Base-by-base conservation (phyloP, 75 land plant genomes). In the Sequoiadendron giganteum region DNA sequence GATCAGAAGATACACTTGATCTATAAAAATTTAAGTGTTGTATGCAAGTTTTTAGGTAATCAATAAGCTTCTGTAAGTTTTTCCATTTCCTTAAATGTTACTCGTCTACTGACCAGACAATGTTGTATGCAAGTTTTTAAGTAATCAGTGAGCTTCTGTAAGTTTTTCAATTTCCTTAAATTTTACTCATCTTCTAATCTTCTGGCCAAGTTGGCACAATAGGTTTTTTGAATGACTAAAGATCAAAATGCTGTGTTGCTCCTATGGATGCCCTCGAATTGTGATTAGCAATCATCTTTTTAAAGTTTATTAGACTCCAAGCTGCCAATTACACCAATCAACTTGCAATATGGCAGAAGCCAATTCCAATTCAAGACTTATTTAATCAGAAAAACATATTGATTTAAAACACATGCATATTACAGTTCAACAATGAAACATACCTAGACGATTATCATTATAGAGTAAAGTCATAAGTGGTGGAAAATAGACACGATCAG, bases 401-500 rank as follows among this genome's bases (percentile, higher is more conserved):
- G 55, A 13, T 52, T 52, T 52, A 52, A 52, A 52, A 52, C 15
- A 52, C 14, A 52, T 52, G 2, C 48, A 45, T 45, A 45, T 7
- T 45, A 45, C 43, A 43, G 10, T 19, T 36, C 16, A 82, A 13
- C 32, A 45, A 5, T 5, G 32, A 45, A 82, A 47, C 90, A 40
- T 79, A 90, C 92, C 92, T 15, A 91, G 79, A 76, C 92, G 92
- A 40, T 87, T 85, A 40, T 88, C 88, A 47, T 87, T 49, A 83
- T 87, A 87, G 89, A 90, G 40, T 45, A 72, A 54, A 72, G 91
- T 89, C 61, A 91, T 39, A 28, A 91, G 52, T 6, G 76, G 86
- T 56, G 92, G 85, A 25, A 72, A 83, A 85, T 91, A 91, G 1
- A 90, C 92, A 77, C 92, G 92, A 72, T 91, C 92, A 11, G 92